phyloP scores from a whole-genome alignment of 1,284 basidiomycete genomes.

The Mycosarcoma maydis region DNA sequence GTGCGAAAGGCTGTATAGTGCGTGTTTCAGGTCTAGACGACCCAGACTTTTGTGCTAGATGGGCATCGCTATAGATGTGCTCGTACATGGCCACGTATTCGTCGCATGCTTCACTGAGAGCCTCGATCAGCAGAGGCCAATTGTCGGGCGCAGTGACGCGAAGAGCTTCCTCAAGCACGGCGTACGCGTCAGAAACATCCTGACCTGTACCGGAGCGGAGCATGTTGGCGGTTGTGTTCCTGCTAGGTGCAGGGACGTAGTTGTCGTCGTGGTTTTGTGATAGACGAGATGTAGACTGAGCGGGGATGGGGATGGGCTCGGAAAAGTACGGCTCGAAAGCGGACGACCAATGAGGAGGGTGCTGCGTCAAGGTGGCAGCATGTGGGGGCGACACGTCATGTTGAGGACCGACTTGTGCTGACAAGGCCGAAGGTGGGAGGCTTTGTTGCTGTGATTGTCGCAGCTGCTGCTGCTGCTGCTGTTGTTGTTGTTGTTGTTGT shows the following conservation, averaged over 20 bases:
- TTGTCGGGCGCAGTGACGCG: conserved; percentile 40
- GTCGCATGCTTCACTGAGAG: conserved; percentile 24
- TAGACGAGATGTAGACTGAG: background rate
- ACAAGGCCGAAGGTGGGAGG: conserved; percentile 19
- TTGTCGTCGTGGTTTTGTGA: background rate
- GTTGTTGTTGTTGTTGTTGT: conserved; percentile 36
- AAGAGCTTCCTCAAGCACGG: conserved; percentile 24
- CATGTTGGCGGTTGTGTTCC: conserved; percentile 3
- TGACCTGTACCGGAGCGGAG: background rate
- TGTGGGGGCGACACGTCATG: conserved; percentile 6
- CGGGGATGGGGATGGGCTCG: background rate
- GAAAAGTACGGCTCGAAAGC: conserved; percentile 32
- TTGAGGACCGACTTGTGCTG: conserved; percentile 4
- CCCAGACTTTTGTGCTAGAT: conserved; percentile 13
- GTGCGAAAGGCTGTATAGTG: background rate
- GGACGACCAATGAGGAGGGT: background rate
- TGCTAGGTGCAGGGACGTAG: background rate
- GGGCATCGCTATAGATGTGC: conserved; percentile 22
- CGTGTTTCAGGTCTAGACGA: background rate
- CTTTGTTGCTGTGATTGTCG: conserved; percentile 2
- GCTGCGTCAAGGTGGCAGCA: conserved; percentile 7
- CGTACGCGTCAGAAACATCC: conserved; percentile 13
- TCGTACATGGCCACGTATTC: conserved; percentile 41
- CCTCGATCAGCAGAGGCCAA: conserved; percentile 36
- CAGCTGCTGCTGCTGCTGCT: conserved; percentile 29